Percentiles rank a stretch among this genome's conserved stretches.
phyloP scores from a whole-genome alignment of 345 rosid genomes.

The Populus ilicifolia region DNA sequence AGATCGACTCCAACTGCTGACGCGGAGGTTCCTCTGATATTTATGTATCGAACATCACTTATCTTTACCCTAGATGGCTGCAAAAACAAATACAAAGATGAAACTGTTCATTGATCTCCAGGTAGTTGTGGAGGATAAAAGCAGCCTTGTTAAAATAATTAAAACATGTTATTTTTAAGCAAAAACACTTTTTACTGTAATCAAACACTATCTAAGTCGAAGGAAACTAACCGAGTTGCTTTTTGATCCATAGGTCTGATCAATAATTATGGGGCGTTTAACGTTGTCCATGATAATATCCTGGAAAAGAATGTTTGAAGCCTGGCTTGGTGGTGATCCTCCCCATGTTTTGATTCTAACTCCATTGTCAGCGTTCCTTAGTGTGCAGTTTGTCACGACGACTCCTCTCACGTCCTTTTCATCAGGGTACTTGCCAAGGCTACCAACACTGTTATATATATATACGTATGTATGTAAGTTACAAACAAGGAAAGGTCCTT shows the following conservation, averaged over 20 bases:
- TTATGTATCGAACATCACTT: conserved; percentile 33
- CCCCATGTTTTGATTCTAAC: conserved; percentile 68
- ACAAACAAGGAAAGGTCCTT: neutral
- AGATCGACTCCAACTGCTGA: conserved; percentile 38
- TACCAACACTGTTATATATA: conserved; percentile 48
- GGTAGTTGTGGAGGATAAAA: neutral
- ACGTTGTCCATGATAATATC: conserved; percentile 52
- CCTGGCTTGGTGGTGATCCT: conserved; percentile 43
- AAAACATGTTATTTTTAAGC: no score
- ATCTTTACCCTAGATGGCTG: conserved; percentile 55
- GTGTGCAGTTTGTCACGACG: conserved; percentile 43
- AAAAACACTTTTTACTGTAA: no score
- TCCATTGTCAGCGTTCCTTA: conserved; percentile 54
- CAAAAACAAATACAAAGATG: neutral
- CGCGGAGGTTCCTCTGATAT: conserved; percentile 46
- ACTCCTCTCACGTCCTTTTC: conserved; percentile 58
- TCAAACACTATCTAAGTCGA: neutral
- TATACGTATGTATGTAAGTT: neutral
- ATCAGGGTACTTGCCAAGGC: conserved; percentile 58
- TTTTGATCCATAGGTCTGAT: conserved; percentile 46
- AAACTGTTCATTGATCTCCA: neutral
- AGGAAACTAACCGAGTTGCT: conserved; percentile 14
- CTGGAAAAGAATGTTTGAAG: conserved; percentile 37
- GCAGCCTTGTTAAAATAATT: neutral
- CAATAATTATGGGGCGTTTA: conserved; percentile 59